Evolutionary conservation across 2,329 filamentous ascomycete genomes (phyloP).

Genomic region (Tolypocladium ovalisporum): DNA sequence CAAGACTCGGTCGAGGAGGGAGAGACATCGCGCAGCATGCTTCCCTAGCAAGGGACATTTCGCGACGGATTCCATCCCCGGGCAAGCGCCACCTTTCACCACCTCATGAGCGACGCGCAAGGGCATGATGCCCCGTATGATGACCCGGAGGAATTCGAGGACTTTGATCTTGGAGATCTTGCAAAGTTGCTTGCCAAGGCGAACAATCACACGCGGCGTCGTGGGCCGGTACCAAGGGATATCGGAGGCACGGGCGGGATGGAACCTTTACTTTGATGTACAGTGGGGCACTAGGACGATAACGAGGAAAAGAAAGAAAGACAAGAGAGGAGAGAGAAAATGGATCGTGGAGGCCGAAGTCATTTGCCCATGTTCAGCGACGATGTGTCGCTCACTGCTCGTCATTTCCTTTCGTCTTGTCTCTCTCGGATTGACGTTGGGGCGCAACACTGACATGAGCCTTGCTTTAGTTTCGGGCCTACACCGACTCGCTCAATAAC

Average conservation of each 20-base stretch:
- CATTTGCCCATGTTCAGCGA: background rate
- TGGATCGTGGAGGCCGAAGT: background rate
- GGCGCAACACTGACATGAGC: slow-evolving; percentile 7
- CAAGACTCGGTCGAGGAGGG: slow-evolving; percentile 3
- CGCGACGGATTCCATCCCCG: background rate
- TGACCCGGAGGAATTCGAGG: slow-evolving; percentile 17
- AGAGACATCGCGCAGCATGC: background rate
- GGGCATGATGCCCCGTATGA: slow-evolving; percentile 3
- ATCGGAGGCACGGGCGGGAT: background rate
- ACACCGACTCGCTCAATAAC: slow-evolving; percentile 44
- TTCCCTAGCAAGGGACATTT: slow-evolving; percentile 3
- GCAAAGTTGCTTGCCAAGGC: slow-evolving; percentile 11
- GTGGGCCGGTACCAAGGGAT: background rate
- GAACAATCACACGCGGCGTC: background rate
- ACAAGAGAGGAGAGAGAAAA: background rate
- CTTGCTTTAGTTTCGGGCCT: slow-evolving; percentile 42
- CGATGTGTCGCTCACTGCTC: background rate
- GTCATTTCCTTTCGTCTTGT: slow-evolving; percentile 6
- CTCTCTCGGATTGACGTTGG: slow-evolving; percentile 1
- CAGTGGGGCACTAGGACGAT: background rate
- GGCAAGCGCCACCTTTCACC: slow-evolving; percentile 7
- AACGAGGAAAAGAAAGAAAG: background rate
- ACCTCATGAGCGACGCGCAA: background rate
- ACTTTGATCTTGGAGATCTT: slow-evolving; percentile 16
- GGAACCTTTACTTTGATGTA: background rate